These are phyloP conservation scores for Lipomyces starkeyi DNA, from an alignment of 805 yeast genomes.

Conservation along the genomic window DNA sequence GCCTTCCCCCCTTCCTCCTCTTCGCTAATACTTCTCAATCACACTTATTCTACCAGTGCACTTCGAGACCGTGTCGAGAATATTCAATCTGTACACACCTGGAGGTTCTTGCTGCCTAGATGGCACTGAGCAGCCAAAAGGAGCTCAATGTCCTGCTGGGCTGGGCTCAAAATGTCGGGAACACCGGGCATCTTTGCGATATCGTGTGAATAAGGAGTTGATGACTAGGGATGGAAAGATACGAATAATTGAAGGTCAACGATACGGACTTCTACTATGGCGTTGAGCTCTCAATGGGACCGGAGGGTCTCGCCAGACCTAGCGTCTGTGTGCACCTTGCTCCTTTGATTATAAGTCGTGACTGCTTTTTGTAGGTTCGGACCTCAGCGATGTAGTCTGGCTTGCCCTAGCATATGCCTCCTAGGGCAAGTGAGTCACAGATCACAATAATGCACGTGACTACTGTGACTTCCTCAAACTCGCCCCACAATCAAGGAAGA, in stretches of 20 bases:
- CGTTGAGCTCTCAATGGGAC: too few relatives aligned
- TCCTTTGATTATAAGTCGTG: neutral
- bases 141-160: slow-evolving; percentile 61
- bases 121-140: slow-evolving; percentile 99
- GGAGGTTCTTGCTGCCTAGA: slow-evolving; percentile 99
- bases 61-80: neutral
- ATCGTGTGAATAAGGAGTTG: slow-evolving; percentile 45
- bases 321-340: too few relatives aligned
- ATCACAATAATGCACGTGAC: neutral
- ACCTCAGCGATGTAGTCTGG: neutral
- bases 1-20: neutral
- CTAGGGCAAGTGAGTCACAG: neutral
- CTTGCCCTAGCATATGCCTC: neutral
- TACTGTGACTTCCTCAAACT: neutral
- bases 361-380: neutral
- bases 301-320: too few relatives aligned
- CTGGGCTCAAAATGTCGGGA: slow-evolving; percentile 77
- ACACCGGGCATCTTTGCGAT: slow-evolving; percentile 61
- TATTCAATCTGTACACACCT: slow-evolving; percentile 53
- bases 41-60: neutral
- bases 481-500: too few relatives aligned
- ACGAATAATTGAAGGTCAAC: neutral
- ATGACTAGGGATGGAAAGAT: neutral
- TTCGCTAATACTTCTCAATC: neutral
- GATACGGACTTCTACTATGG: neutral